These are phyloP conservation scores for Serpula lacrymans DNA, from an alignment of 768 basidiomycete species.

Conservation along the genomic window DNA sequence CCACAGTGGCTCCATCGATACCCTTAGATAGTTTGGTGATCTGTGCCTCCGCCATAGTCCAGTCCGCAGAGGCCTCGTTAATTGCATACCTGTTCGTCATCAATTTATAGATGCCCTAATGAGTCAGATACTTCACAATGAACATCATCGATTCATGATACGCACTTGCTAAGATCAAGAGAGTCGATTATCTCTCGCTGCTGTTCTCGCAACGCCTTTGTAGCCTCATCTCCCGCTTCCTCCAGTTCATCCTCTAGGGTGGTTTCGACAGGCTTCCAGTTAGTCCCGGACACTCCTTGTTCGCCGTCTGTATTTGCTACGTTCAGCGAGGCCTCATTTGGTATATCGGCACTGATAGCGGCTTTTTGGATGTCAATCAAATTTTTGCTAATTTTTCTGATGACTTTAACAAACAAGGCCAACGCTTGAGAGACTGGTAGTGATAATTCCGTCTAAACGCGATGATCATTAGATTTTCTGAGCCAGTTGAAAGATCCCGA, in stretches of 20 bases:
- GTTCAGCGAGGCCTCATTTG: slow-evolving; percentile 34
- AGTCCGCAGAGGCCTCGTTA: slow-evolving; percentile 65
- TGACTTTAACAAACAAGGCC: slow-evolving; percentile 86
- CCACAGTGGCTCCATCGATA: slow-evolving; percentile 58
- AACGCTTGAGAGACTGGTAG: slow-evolving; percentile 84
- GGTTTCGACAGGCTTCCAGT: slow-evolving; percentile 44
- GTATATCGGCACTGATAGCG: slow-evolving; percentile 64
- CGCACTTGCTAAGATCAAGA: slow-evolving; percentile 86
- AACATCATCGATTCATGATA: slow-evolving; percentile 10
- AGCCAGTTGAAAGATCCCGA: not conserved
- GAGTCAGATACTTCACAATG: slow-evolving; percentile 7
- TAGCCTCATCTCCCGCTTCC: slow-evolving; percentile 70
- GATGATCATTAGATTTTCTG: not conserved
- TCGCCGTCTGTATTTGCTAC: slow-evolving; percentile 8
- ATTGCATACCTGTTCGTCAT: slow-evolving; percentile 62
- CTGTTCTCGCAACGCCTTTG: slow-evolving; percentile 53
- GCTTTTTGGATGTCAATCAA: slow-evolving; percentile 78
- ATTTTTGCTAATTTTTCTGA: slow-evolving; percentile 78
- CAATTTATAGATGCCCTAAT: slow-evolving; percentile 13
- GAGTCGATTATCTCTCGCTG: slow-evolving; percentile 87
- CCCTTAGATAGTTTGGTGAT: slow-evolving; percentile 48
- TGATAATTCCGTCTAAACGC: slow-evolving; percentile 64
- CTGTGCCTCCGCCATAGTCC: slow-evolving; percentile 72
- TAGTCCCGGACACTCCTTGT: slow-evolving; percentile 4
- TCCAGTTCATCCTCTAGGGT: slow-evolving; percentile 66